A percentile compares a stretch with the other conserved stretches of the same genome.
Conservation (phyloP, 116 monocot genomes). For the Phalaenopsis hybrid region DNA sequence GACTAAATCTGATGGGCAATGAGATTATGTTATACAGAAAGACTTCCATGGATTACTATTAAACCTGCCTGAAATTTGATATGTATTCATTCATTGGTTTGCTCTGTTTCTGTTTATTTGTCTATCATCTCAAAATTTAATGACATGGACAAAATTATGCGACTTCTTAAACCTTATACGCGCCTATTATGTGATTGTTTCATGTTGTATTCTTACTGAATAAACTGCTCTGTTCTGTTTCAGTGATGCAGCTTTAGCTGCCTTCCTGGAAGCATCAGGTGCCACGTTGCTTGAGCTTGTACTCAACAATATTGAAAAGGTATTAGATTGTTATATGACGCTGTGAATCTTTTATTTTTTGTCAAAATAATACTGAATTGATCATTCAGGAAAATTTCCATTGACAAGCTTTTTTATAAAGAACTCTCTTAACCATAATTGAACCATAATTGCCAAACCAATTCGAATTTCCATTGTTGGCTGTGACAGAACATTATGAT, state of each 20-base stretch:
- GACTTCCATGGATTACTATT: background rate
- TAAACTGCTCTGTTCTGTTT: constrained; percentile 7
- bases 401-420: background rate
- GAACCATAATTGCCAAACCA: background rate
- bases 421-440: background rate
- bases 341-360: background rate
- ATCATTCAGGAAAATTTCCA: background rate
- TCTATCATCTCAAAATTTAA: background rate
- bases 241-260: constrained; percentile 83
- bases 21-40: background rate
- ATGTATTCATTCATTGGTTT: background rate
- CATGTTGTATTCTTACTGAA: background rate
- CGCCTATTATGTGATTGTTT: background rate
- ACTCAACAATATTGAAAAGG: constrained; percentile 61
- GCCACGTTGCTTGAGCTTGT: constrained; percentile 56
- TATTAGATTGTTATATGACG: constrained; percentile 4
- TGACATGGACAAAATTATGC: background rate
- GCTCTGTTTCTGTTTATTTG: background rate
- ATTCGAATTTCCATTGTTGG: background rate
- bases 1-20: background rate
- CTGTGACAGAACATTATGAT: background rate
- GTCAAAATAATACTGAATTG: background rate
- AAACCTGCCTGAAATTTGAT: background rate
- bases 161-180: background rate
- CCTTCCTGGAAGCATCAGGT: constrained; percentile 66